Conservation (phyloP, 192 early-diverging fungal species). For the Backusella sp. region DNA sequence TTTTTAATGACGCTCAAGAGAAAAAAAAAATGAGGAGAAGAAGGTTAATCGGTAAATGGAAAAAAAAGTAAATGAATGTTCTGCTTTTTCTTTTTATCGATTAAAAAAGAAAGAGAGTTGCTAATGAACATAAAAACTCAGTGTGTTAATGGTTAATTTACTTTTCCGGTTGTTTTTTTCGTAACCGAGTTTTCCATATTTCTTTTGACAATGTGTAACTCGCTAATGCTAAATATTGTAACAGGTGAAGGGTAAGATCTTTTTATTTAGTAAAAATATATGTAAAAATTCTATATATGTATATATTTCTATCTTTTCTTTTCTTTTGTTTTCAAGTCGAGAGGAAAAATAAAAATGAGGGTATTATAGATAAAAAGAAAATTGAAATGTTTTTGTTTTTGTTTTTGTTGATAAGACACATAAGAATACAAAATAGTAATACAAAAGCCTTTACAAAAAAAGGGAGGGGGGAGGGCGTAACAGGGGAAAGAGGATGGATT, state of each 20-base stretch:
- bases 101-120: not conserved
- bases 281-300: not conserved
- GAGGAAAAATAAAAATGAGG: not conserved
- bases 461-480: not conserved
- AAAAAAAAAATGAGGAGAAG: not conserved
- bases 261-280: not conserved
- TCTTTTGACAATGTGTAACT: not conserved
- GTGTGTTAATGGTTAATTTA: not conserved
- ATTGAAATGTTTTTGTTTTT: not conserved
- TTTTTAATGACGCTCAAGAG: not conserved
- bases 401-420: not conserved
- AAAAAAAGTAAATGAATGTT: not conserved
- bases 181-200: not conserved
- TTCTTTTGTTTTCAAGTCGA: not conserved
- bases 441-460: conserved; percentile 4
- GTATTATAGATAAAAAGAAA: not conserved
- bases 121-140: not conserved
- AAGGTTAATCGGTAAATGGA: not conserved
- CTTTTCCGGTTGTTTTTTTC: not conserved
- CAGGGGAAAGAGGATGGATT: not conserved
- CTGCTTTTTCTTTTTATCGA: not conserved
- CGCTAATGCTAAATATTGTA: no score
- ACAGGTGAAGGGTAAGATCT: not conserved
- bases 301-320: conserved; percentile 1
- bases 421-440: not conserved